Base-by-base conservation (phyloP, 2,329 filamentous ascomycete genomes). In the Exophiala oligosperma region DNA sequence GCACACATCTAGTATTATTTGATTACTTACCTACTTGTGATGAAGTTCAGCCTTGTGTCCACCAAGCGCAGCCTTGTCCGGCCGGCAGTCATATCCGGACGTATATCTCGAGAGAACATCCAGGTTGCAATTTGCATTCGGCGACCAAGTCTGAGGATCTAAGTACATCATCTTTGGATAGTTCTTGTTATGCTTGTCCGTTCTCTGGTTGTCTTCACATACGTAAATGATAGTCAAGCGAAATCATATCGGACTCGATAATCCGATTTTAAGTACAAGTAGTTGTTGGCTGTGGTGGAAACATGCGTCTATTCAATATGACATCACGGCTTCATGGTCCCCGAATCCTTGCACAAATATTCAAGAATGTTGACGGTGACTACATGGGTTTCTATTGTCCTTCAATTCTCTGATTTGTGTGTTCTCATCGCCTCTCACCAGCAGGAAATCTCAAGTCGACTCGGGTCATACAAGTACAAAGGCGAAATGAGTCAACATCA, bases 261-360 rank as follows among this genome's bases (percentile, higher is more conserved):
- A 2, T 35, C 7, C 32, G 8, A 8, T 9, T 35, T 11, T 9
- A 9, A 8, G 32, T 35, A 35, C 32, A 9, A 35, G 32, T 17
- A 17, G 17, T 17, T 17, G 17, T 17, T 43, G 11, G 12, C 37
- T 40, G 9, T 40, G 37, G 37, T 40, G 37, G 37, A 40, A 40
- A 4, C 37, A 37, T 17, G 40, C 40, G 40, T 14, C 40, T 3
- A 43, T 2, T 23, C 14, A 43, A 43, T 14, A 43, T 43, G 40
- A 58, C 56, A 58, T 58, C 56, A 58, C 50, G 21, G 40, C n/a
- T 23, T 43, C 40, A 17, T 43, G 17, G 5, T 43, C 40, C 14
- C 40, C 12, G 6, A 21, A 17, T 9, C 14, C 14, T 17, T 23
- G 17, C 17, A 17, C 6, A 5, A 4, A 43, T 43, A 43, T 43